phyloP scores from a whole-genome alignment of 1,139 yeast species.

The Blastobotrys capitulatus region DNA sequence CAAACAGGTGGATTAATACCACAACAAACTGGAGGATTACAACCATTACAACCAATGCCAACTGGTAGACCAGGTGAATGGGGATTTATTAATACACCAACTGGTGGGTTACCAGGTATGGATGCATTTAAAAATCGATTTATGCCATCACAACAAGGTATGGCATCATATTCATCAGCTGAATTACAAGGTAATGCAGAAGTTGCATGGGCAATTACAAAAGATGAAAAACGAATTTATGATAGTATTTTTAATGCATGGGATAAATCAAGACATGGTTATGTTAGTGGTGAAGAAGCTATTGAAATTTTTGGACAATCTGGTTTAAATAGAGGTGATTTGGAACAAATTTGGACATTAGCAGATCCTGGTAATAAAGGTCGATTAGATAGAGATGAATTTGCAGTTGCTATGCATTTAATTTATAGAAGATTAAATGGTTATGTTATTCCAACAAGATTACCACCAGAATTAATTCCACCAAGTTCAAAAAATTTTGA shows the following conservation, averaged over 20 bases:
- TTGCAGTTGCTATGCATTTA: slow-evolving; percentile 90
- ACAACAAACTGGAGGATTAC: slow-evolving; percentile 24
- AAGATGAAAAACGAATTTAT: slow-evolving; percentile 80
- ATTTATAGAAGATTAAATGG: slow-evolving; percentile 84
- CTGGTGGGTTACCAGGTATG: slow-evolving; percentile 71
- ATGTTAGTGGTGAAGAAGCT: slow-evolving; percentile 74
- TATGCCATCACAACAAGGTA: slow-evolving; percentile 58
- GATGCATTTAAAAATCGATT: slow-evolving; percentile 70
- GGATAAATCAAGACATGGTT: slow-evolving; percentile 67
- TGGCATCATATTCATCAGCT: slow-evolving; percentile 28
- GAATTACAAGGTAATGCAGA: slow-evolving; percentile 32
- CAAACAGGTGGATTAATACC: slow-evolving; percentile 20
- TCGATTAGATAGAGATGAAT: slow-evolving; percentile 72
- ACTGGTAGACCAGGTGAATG: slow-evolving; percentile 78
- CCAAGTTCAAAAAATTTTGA: slow-evolving; percentile 61
- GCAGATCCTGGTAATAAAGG: slow-evolving; percentile 92
- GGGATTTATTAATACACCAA: slow-evolving; percentile 73
- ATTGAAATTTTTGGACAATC: slow-evolving; percentile 85
- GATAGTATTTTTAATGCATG: slow-evolving; percentile 86
- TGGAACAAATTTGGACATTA: slow-evolving; percentile 89
- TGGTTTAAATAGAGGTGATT: slow-evolving; percentile 76
- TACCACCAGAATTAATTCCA: slow-evolving; percentile 62
- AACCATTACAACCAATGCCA: slow-evolving; percentile 37
- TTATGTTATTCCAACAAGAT: slow-evolving; percentile 60
- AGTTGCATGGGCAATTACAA: slow-evolving; percentile 68